Percentiles rank a stretch among this genome's conserved stretches.
phyloP scores from a whole-genome alignment of 2,329 filamentous ascomycete genomes.

The Arthrobotrys musiformis region DNA sequence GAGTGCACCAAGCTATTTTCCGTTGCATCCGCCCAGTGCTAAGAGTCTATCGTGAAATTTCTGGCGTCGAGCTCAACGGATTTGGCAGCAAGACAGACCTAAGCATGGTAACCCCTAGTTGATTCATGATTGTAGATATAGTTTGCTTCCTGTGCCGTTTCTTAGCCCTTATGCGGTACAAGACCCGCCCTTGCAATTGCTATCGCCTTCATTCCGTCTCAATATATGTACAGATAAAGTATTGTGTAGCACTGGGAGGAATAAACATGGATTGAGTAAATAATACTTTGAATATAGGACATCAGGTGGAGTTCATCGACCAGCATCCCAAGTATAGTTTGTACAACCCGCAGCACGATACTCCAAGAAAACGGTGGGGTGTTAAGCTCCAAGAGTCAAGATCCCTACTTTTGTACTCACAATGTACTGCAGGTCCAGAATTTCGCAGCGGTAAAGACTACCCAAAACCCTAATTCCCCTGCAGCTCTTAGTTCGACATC shows the following conservation, averaged over 20 bases:
- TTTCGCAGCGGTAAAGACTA: not conserved
- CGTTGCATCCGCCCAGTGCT: not conserved
- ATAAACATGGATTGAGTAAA: not conserved
- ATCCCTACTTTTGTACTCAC: too few relatives aligned
- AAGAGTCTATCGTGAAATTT: not conserved
- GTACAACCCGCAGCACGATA: not conserved
- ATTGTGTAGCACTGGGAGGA: too few relatives aligned
- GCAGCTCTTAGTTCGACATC: conserved; percentile 10
- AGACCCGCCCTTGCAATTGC: not conserved
- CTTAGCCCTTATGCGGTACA: not conserved
- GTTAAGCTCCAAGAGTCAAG: conserved; percentile 6
- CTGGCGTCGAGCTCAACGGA: not conserved
- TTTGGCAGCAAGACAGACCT: not conserved
- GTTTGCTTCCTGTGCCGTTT: not conserved
- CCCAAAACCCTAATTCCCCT: conserved; percentile 29
- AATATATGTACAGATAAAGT: too few relatives aligned
- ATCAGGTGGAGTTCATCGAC: not conserved
- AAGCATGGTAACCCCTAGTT: conserved; percentile 4
- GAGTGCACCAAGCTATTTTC: not conserved
- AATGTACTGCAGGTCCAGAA: not conserved
- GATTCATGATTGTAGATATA: not conserved
- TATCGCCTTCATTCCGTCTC: conserved; percentile 1
- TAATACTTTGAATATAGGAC: conserved; percentile 2
- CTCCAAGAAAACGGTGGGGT: not conserved
- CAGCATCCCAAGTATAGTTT: not conserved